A percentile compares a stretch with the other conserved stretches of the same genome.
phyloP scores from a whole-genome alignment of 1,284 basidiomycete species.

The Caloboletus inedulis region DNA sequence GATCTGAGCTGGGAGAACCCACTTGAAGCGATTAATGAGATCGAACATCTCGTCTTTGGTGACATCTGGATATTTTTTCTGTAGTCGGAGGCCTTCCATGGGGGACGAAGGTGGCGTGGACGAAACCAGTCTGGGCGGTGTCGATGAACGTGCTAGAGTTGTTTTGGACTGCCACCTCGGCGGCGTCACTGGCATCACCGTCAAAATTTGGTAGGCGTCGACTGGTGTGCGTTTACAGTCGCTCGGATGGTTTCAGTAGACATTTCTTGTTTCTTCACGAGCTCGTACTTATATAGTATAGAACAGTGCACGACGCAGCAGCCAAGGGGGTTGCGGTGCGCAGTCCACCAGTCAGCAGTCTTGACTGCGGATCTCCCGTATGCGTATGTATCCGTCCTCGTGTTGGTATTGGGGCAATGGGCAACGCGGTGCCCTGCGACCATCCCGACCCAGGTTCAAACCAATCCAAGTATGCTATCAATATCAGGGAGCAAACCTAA shows the following conservation, averaged over 20 bases:
- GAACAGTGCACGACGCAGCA: slow-evolving; percentile 9
- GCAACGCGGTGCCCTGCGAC: background rate
- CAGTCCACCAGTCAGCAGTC: slow-evolving; percentile 1
- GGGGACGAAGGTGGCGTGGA: slow-evolving; percentile 23
- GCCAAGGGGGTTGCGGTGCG: background rate
- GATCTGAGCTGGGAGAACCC: slow-evolving; percentile 38
- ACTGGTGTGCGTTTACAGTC: background rate
- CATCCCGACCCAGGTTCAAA: background rate
- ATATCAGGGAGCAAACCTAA: background rate
- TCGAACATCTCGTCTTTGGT: slow-evolving; percentile 90
- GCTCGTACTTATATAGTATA: slow-evolving; percentile 8
- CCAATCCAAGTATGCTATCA: background rate
- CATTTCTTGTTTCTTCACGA: background rate
- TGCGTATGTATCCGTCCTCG: background rate
- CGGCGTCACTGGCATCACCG: slow-evolving; percentile 8
- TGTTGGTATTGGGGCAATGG: background rate
- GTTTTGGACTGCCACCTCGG: slow-evolving; percentile 20
- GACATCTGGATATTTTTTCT: slow-evolving; percentile 93
- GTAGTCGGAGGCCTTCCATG: slow-evolving; percentile 87
- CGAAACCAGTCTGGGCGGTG: slow-evolving; percentile 8
- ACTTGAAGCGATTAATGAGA: slow-evolving; percentile 93
- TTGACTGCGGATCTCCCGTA: slow-evolving; percentile 10
- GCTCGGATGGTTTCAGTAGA: background rate
- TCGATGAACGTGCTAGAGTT: slow-evolving; percentile 4
- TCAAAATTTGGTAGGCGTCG: background rate